Base-by-base conservation (phyloP, 345 rosid species). In the Eutrema heterophyllum region DNA sequence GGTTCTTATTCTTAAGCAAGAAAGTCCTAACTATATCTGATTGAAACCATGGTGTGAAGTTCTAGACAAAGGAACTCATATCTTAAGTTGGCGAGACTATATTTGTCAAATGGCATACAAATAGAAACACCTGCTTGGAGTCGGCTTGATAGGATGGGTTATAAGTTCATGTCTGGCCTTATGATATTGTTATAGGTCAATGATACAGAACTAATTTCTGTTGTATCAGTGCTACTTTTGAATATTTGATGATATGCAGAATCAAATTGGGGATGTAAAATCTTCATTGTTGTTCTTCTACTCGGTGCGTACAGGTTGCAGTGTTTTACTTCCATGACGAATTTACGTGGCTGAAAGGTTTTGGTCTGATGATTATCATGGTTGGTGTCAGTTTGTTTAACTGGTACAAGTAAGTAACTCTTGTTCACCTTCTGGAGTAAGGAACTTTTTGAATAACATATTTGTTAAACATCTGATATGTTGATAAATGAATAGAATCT, bases 291-390 rank as follows among this genome's bases (percentile, higher is more conserved):
- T 64, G 60, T 46, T 70, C 6, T 64, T 56, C 7, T 5, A 15
- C 44, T 38, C 0, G 60, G 52, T 70, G 53, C 6, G 32, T 74
- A 64, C 87, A 95, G 99, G 99, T 92, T 76, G 99, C 98, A 5
- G 99, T 95, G 48, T 89, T 95, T 79, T 95, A 95, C 75, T 95
- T 95, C 81, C 96, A 92, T 29, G 99, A 95, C 49, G 84, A 90
- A 54, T 95, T 95, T 79, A 92, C 97, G 15, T 90, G 94, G 99
- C 81, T 95, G 62, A 95, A 92, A 84, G 99, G 97, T 55, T 64
- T 75, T 64, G 99, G 99, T 59, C 98, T 95, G 53, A 26, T 84
- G 71, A 86, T 84, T 30, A 95, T 95, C 45, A 90, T 95, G 91
- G 50, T 85, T 61, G 98, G 98, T 41, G 98, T 95, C 74, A 73